These are phyloP conservation scores for Achaetomium macrosporum DNA, from an alignment of 2,329 filamentous ascomycete genomes.

Conservation along the genomic window DNA sequence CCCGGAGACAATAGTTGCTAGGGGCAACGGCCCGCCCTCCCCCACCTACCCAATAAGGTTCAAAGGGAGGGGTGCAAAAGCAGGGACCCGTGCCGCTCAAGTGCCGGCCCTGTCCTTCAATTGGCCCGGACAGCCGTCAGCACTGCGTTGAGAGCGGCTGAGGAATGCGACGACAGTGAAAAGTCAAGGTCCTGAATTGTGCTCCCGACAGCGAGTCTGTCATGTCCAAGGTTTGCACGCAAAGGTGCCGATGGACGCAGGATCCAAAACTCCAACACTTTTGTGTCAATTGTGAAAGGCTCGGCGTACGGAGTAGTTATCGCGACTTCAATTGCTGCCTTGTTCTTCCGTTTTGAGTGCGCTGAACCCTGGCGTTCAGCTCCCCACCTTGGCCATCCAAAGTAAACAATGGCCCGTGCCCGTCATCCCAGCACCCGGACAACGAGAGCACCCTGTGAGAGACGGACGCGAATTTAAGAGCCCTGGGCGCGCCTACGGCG, in stretches of 20 bases:
- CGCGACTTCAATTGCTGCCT: neutral
- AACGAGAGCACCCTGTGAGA: conserved; percentile 14
- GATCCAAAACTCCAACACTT: no score
- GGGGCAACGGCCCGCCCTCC: conserved; percentile 19
- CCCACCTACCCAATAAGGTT: conserved; percentile 16
- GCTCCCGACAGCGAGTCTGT: neutral
- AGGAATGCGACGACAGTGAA: conserved; percentile 4
- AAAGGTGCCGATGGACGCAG: no score
- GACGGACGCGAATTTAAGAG: neutral
- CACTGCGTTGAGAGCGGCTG: neutral
- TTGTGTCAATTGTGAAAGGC: neutral
- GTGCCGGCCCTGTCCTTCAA: conserved; percentile 10
- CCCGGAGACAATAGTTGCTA: conserved; percentile 16
- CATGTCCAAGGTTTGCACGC: no score
- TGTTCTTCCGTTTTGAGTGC: neutral
- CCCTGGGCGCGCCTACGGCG: neutral
- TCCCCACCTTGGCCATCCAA: conserved; percentile 11
- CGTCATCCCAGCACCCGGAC: conserved; percentile 20
- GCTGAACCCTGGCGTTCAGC: conserved; percentile 5
- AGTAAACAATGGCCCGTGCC: conserved; percentile 28
- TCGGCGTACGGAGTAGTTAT: neutral
- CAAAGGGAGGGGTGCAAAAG: neutral
- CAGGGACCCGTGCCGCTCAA: conserved; percentile 11
- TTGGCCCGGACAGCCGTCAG: conserved; percentile 12
- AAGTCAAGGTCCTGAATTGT: no score